Conservation (phyloP, 2,329 filamentous ascomycete species). For the Diaporthe citriasiana region DNA sequence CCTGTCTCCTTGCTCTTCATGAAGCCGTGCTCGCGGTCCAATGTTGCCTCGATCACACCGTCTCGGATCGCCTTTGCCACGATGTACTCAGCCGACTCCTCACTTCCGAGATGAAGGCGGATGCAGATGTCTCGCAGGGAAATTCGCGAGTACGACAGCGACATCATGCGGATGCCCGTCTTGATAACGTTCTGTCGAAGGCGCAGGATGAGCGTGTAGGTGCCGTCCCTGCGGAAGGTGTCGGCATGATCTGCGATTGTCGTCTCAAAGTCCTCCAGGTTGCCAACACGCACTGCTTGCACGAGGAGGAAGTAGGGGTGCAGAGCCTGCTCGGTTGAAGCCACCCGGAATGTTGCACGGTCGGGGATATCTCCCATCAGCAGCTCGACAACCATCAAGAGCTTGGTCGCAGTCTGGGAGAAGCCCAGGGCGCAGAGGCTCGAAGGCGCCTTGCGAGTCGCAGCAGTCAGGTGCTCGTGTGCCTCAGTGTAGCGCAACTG, state of each 20-base stretch:
- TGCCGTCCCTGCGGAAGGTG: slow-evolving; percentile 92
- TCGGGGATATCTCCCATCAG: slow-evolving; percentile 99
- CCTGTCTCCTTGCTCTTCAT: slow-evolving; percentile 99
- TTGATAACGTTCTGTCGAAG: slow-evolving; percentile 99
- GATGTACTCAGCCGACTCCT: slow-evolving; percentile 99
- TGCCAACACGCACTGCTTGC: slow-evolving; percentile 95
- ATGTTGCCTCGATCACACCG: slow-evolving; percentile 93
- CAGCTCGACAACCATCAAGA: slow-evolving; percentile 95
- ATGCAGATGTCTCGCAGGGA: slow-evolving; percentile 98
- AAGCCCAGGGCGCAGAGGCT: slow-evolving; percentile 92
- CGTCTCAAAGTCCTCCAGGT: slow-evolving; percentile 92
- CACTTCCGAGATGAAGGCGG: slow-evolving; percentile 90
- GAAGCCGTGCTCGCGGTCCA: slow-evolving; percentile 94
- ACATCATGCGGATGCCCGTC: slow-evolving; percentile 99
- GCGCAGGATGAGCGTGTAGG: slow-evolving; percentile 94
- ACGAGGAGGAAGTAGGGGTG: slow-evolving; percentile 95
- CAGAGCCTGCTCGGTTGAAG: slow-evolving; percentile 86
- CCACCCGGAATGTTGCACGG: slow-evolving; percentile 91
- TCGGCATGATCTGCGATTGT: slow-evolving; percentile 85
- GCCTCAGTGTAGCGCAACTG: slow-evolving; percentile 98
- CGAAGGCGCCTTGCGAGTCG: slow-evolving; percentile 94
- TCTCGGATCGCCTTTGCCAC: slow-evolving; percentile 98
- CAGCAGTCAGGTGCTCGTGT: slow-evolving; percentile 92
- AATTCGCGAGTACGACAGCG: slow-evolving; percentile 96
- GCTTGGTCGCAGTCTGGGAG: slow-evolving; percentile 94